Conservation (phyloP, 1,139 yeast genomes). For the Pichia sp. region DNA sequence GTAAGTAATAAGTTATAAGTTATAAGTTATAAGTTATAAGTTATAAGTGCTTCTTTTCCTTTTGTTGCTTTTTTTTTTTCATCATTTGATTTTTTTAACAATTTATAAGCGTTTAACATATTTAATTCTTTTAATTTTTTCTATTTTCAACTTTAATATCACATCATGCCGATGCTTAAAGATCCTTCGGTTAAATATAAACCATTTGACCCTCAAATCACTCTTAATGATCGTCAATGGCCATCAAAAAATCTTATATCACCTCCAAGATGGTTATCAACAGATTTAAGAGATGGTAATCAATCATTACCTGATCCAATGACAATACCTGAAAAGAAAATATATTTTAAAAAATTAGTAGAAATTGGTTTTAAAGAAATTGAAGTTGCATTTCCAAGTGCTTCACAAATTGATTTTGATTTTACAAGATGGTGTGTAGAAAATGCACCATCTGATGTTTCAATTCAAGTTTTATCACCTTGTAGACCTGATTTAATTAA, state of each 20-base stretch:
- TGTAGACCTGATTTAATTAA: conserved; percentile 86
- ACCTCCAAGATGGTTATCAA: conserved; percentile 95
- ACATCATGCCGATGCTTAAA: conserved; percentile 40
- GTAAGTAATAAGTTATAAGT: no score
- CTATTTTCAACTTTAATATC: no score
- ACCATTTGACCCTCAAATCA: conserved; percentile 53
- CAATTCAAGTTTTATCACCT: conserved; percentile 87
- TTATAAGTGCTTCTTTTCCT: no score
- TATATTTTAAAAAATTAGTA: conserved; percentile 77
- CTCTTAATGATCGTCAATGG: conserved; percentile 80
- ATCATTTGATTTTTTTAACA: not conserved
- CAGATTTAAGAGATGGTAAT: conserved; percentile 95
- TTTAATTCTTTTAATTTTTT: not conserved
- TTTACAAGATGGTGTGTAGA: conserved; percentile 91
- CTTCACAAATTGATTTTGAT: conserved; percentile 93
- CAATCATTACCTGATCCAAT: conserved; percentile 97
- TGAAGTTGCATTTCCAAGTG: conserved; percentile 94
- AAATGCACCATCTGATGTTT: conserved; percentile 86
- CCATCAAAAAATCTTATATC: conserved; percentile 67
- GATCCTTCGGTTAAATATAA: conserved; percentile 79
- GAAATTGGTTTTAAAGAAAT: conserved; percentile 94
- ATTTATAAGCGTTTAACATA: no score
- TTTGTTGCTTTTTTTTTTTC: not conserved
- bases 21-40: no score
- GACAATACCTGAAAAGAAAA: conserved; percentile 86